Percentiles rank a stretch among this genome's conserved stretches.
These are phyloP conservation scores for Eucalyptus paniculata DNA, from an alignment of 345 rosid species.

Conservation along the genomic window DNA sequence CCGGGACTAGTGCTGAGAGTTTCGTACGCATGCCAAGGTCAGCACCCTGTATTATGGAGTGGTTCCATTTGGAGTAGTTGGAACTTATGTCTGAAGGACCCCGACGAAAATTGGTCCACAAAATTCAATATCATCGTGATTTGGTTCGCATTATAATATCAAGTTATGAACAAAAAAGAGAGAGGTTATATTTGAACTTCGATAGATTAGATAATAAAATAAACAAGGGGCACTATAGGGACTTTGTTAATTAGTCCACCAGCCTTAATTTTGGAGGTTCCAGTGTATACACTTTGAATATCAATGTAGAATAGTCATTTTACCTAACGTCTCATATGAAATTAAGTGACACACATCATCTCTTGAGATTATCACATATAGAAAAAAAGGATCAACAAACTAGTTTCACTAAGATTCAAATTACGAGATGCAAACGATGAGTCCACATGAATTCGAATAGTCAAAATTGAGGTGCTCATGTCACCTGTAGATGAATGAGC, in stretches of 20 bases:
- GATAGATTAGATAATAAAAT: neutral
- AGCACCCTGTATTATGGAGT: neutral
- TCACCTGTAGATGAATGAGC: neutral
- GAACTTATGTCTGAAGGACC: neutral
- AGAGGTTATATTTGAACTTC: neutral
- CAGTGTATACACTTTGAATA: no score
- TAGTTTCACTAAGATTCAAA: neutral
- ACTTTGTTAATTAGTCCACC: neutral
- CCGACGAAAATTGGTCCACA: neutral
- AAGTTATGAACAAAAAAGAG: neutral
- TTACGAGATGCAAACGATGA: neutral
- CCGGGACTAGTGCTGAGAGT: neutral
- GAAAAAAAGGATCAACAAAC: neutral
- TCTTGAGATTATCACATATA: neutral
- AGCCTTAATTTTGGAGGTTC: neutral
- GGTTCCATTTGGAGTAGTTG: neutral
- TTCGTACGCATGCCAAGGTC: neutral
- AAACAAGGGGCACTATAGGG: neutral
- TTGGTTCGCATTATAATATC: neutral
- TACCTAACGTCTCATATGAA: neutral
- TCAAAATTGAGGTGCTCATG: neutral
- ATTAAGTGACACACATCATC: neutral
- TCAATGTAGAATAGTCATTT: neutral
- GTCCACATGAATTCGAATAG: neutral
- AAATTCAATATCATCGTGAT: neutral